Evolutionary conservation across 2,329 filamentous ascomycete genomes (phyloP), one percentile per base, ranked within the genome.

Genomic region (Drechslera avenae): DNA sequence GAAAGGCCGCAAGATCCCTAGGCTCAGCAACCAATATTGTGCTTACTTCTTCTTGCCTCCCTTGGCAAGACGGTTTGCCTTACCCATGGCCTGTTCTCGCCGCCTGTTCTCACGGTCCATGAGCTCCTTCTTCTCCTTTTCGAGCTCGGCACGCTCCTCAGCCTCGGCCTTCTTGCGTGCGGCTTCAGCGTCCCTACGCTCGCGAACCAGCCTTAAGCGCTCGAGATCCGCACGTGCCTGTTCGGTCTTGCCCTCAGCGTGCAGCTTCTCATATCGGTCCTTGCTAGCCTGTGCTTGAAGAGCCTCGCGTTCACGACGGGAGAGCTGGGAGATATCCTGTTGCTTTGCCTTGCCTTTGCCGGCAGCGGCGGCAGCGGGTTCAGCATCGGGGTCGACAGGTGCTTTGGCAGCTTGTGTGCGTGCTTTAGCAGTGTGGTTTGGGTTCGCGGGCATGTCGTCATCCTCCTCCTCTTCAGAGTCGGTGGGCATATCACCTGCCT

Each of bases 221-320:
- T 91, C 93, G 62, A 97, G 71, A 75, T 99, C 94, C 4, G 90
- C 87, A 73, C 90, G 88, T 39, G 93, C 92, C 81, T 97, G 90
- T 54, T 99, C 94, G 36, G 94, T 97, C 85, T 97, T 97, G 67
- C 93, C 93, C 69, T 91, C 89, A 50, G 91, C 90, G 68, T 97
- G 93, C 65, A 97, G 75, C 77, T 95, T 96, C 80, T 91, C 84
- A 71, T 96, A 97, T 62, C 86, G 83, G 79, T 96, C 92, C 74
- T 91, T 92, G 23, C 90, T 91, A 72, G 93, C 89, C 57, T 88
- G 87, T 1, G 92, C 92, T 77, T 96, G 89, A 28, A 94, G 69
- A 2, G 92, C 89, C 78, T 97, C 87, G 16, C 86, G 78, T 78
- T 90, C 87, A 23, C 85, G 81, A 41, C 87, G 80, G 31, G 83